These are phyloP conservation scores for Xylaria multiplex DNA, from an alignment of 2,329 filamentous ascomycete genomes.

Conservation along the genomic window DNA sequence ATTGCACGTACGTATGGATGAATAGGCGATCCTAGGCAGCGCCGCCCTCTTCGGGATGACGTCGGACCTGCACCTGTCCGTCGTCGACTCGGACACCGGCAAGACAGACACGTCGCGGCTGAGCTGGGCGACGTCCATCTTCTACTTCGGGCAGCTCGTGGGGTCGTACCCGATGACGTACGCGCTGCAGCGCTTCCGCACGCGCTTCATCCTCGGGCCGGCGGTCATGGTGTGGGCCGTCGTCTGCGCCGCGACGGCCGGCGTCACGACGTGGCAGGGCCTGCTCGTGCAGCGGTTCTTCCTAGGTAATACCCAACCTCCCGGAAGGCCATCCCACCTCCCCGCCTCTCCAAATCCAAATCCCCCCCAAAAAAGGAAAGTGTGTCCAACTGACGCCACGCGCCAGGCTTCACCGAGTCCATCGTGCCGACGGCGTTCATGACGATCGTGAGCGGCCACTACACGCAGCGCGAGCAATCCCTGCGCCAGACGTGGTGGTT, in stretches of 20 bases:
- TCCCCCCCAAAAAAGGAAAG: no score
- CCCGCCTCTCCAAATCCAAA: no score
- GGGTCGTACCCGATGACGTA: conserved; percentile 80
- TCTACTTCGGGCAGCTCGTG: conserved; percentile 82
- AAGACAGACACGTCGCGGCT: conserved; percentile 73
- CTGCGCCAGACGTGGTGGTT: conserved; percentile 76
- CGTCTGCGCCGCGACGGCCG: conserved; percentile 75
- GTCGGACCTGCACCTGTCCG: conserved; percentile 68
- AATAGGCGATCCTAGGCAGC: conserved; percentile 76
- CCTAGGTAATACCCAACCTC: conserved; percentile 49
- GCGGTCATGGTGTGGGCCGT: conserved; percentile 73
- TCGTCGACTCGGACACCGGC: conserved; percentile 59
- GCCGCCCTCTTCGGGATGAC: conserved; percentile 83
- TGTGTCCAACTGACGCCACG: not conserved
- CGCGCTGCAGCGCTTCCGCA: conserved; percentile 72
- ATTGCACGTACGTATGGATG: not conserved
- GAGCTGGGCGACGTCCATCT: conserved; percentile 80
- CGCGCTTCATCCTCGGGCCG: conserved; percentile 70
- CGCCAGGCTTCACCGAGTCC: conserved; percentile 66
- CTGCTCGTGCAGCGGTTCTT: conserved; percentile 75
- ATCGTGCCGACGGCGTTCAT: conserved; percentile 74
- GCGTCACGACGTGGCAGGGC: conserved; percentile 70
- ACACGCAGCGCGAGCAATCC: conserved; percentile 72
- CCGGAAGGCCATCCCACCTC: no score
- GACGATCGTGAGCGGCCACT: conserved; percentile 69